phyloP scores from a whole-genome alignment of 495 filamentous ascomycete genomes.

The Penicillium paxilli region DNA sequence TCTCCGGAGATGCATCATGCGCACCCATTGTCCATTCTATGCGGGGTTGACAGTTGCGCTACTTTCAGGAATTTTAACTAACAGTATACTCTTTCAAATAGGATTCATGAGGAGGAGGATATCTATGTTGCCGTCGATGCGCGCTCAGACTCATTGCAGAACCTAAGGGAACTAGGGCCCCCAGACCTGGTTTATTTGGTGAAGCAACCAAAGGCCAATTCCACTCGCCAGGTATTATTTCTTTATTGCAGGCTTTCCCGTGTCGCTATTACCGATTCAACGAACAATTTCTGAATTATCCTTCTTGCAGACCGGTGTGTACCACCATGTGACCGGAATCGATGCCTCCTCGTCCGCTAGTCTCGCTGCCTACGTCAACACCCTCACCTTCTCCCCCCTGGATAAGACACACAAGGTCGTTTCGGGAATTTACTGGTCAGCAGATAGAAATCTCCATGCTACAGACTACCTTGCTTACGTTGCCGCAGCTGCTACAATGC shows the following conservation, averaged over 20 bases:
- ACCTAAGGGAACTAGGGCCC: constrained; percentile 87
- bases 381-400: constrained; percentile 83
- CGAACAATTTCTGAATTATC: constrained; percentile 7
- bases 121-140: constrained; percentile 85
- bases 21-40: constrained; percentile 18
- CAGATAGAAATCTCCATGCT: not conserved
- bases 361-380: constrained; percentile 97
- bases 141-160: constrained; percentile 80
- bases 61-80: constrained; percentile 13
- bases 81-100: constrained; percentile 34
- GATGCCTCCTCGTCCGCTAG: constrained; percentile 97
- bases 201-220: constrained; percentile 70
- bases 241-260: not conserved
- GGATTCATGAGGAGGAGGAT: constrained; percentile 85
- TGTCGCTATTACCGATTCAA: not conserved
- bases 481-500: constrained; percentile 92
- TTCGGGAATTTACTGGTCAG: constrained; percentile 90
- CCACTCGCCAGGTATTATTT: constrained; percentile 50
- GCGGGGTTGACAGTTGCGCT: constrained; percentile 8
- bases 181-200: constrained; percentile 94
- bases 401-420: constrained; percentile 88
- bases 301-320: constrained; percentile 71
- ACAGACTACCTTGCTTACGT: constrained; percentile 12
- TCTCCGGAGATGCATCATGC: constrained; percentile 30
- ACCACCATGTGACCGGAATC: constrained; percentile 97